A percentile compares a stretch with the other conserved stretches of the same genome.
These are phyloP conservation scores for Pyrenophora tritici-repentis DNA, from an alignment of 2,329 filamentous ascomycete genomes.

Conservation along the genomic window DNA sequence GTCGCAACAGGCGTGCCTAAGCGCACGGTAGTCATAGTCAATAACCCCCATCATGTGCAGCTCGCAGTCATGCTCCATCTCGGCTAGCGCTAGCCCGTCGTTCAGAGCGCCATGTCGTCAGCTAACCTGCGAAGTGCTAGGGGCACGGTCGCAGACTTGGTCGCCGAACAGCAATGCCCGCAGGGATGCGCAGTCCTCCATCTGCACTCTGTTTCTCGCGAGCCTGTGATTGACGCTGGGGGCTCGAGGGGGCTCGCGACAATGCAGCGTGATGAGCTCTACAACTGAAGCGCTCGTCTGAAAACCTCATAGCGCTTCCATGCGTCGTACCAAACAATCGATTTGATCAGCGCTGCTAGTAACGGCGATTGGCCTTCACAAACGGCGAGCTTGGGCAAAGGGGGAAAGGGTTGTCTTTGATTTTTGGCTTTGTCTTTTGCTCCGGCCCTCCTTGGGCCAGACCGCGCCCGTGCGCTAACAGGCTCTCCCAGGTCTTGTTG, in stretches of 20 bases:
- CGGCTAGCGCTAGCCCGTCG: constrained; percentile 36
- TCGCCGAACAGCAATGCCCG: constrained; percentile 36
- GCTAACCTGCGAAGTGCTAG: constrained; percentile 30
- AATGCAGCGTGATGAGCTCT: constrained; percentile 22
- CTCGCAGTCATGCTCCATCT: constrained; percentile 31
- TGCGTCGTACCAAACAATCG: constrained; percentile 12
- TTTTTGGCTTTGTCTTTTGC: constrained; percentile 38
- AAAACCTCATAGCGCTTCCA: constrained; percentile 16
- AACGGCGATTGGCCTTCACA: constrained; percentile 23
- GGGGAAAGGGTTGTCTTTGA: constrained; percentile 27
- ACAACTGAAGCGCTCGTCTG: constrained; percentile 16
- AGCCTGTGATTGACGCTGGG: constrained; percentile 19
- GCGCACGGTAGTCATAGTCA: constrained; percentile 22
- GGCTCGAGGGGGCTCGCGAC: constrained; percentile 1
- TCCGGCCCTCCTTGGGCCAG: constrained; percentile 38
- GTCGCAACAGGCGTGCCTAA: constrained; percentile 31
- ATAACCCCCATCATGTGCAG: constrained; percentile 40
- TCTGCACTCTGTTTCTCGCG: constrained; percentile 18
- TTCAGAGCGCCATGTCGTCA: constrained; percentile 35
- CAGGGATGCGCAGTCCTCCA: constrained; percentile 22
- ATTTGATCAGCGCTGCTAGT: constrained; percentile 22
- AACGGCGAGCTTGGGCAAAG: constrained; percentile 31
- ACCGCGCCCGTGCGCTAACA: constrained; percentile 39
- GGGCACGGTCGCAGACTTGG: constrained; percentile 35
- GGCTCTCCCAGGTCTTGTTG: constrained; percentile 32